phyloP scores from a whole-genome alignment of 169 alveolate species.

The Plasmodium fragile region DNA sequence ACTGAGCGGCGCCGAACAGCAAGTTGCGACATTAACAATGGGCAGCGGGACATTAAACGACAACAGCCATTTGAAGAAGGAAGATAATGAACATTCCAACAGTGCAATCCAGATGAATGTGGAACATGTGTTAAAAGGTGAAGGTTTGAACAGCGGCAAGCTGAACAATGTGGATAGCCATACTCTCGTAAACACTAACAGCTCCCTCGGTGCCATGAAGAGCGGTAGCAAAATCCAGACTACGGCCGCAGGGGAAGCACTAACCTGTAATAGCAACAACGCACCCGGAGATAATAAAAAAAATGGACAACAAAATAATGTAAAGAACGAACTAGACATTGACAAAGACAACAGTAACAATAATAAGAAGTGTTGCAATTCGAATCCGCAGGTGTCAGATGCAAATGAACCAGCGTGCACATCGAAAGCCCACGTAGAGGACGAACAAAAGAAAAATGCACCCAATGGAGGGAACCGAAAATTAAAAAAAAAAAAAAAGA shows the following conservation, averaged over 20 bases:
- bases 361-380: neutral
- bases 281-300: neutral
- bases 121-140: neutral
- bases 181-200: neutral
- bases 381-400: neutral
- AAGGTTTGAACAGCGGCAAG: neutral
- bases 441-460: neutral
- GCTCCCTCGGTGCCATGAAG: neutral
- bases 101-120: neutral
- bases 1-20: neutral
- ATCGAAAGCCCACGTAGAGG: too few relatives aligned
- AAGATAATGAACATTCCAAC: conserved; percentile 34
- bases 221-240: neutral
- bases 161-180: neutral
- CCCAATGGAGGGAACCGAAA: neutral
- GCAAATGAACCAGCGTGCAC: neutral
- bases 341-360: neutral
- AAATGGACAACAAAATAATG: neutral
- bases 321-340: neutral
- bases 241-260: neutral
- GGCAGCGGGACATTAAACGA: neutral
- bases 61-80: conserved; percentile 28
- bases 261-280: neutral
- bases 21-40: neutral
- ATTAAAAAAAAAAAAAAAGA: conserved; percentile 24